Evolutionary conservation across 2,329 filamentous ascomycete species (phyloP).

Genomic region (Calycina herbarum): DNA sequence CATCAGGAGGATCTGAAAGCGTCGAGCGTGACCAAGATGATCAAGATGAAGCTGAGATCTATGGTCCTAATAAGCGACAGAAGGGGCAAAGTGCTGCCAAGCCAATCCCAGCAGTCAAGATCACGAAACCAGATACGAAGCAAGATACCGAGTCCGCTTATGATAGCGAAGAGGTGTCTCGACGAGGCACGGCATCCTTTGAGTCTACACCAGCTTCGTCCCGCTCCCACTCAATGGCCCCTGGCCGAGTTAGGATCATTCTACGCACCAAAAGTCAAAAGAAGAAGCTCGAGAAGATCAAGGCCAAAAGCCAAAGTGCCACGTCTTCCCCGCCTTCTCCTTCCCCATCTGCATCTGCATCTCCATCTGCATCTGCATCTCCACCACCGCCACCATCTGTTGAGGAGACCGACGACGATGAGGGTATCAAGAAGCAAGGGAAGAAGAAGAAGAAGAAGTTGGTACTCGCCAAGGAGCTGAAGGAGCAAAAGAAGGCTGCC

Average conservation of each 20-base stretch:
- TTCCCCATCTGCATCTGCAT: too few species aligned
- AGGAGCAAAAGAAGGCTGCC: slow-evolving; percentile 3
- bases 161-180: slow-evolving; percentile 6
- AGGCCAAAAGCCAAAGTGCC: not conserved
- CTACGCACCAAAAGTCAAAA: slow-evolving; percentile 8
- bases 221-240: not conserved
- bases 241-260: slow-evolving; percentile 12
- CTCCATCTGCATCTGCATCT: not conserved
- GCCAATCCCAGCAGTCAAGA: slow-evolving; percentile 1
- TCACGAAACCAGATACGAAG: slow-evolving; percentile 6
- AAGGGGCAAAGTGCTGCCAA: slow-evolving; percentile 2
- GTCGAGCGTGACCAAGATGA: slow-evolving; percentile 52
- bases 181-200: not conserved
- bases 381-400: not conserved
- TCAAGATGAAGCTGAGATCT: slow-evolving; percentile 44
- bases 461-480: slow-evolving; percentile 9
- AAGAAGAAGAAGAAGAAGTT: slow-evolving; percentile 8
- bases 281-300: not conserved
- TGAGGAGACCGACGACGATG: not conserved
- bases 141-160: slow-evolving; percentile 9
- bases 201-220: not conserved
- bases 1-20: slow-evolving; percentile 46
- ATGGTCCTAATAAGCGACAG: slow-evolving; percentile 46
- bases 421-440: not conserved
- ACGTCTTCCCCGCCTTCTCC: not conserved